Conservation (phyloP, 768 basidiomycete species). For the Russula griseocarnosa region DNA sequence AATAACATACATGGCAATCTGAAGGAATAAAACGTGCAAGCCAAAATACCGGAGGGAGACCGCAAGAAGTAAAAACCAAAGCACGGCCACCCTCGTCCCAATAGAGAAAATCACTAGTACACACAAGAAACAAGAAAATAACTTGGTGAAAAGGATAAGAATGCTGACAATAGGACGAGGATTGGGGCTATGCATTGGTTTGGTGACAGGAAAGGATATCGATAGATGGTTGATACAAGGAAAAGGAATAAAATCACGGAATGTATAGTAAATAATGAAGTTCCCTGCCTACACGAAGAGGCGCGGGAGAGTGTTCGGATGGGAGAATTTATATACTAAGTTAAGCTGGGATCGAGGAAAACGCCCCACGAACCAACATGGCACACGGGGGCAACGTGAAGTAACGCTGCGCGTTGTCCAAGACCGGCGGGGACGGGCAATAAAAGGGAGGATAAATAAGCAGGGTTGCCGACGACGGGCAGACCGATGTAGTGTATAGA, state of each 20-base stretch:
- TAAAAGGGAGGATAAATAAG: constrained; percentile 27
- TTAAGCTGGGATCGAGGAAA: constrained; percentile 29
- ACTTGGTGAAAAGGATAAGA: constrained; percentile 28
- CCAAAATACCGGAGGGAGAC: constrained; percentile 16
- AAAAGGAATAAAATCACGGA: constrained; percentile 20
- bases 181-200: constrained; percentile 16
- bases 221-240: constrained; percentile 29
- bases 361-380: constrained; percentile 43
- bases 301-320: not conserved
- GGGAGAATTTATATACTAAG: constrained; percentile 15
- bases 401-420: constrained; percentile 31
- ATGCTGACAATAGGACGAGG: constrained; percentile 14
- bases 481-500: constrained; percentile 29
- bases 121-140: constrained; percentile 25
- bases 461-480: constrained; percentile 17
- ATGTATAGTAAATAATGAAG: constrained; percentile 22
- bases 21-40: constrained; percentile 8
- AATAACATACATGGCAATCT: constrained; percentile 25
- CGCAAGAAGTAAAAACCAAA: constrained; percentile 14
- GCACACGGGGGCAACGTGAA: constrained; percentile 33
- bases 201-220: constrained; percentile 19
- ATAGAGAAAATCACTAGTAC: constrained; percentile 16
- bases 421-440: constrained; percentile 31
- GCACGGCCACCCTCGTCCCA: constrained; percentile 22
- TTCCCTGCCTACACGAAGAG: not conserved